Percentiles rank a stretch among this genome's conserved stretches.
These are phyloP conservation scores for Aspergillus cavernicola DNA, from an alignment of 495 filamentous ascomycete genomes.

Conservation along the genomic window DNA sequence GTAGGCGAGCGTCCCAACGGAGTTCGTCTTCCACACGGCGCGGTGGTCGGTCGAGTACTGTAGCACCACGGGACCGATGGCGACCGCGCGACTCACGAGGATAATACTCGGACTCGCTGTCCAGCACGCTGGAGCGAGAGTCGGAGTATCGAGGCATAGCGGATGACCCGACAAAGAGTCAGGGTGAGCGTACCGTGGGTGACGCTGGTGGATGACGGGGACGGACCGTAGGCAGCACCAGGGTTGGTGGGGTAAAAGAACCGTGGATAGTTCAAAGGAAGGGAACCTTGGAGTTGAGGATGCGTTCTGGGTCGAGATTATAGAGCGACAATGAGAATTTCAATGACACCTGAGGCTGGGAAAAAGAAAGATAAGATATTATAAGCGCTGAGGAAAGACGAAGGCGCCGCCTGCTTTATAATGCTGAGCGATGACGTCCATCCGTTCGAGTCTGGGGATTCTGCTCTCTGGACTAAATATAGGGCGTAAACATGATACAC, in stretches of 20 bases:
- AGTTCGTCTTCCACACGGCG: slow-evolving; percentile 41
- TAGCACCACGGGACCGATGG: slow-evolving; percentile 37
- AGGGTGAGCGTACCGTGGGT: slow-evolving; percentile 24
- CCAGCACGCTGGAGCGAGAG: slow-evolving; percentile 40
- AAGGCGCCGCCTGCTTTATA: neutral
- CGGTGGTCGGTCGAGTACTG: slow-evolving; percentile 40
- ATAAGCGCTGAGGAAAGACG: neutral
- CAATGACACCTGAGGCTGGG: neutral
- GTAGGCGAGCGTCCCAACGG: slow-evolving; percentile 49
- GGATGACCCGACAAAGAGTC: slow-evolving; percentile 13
- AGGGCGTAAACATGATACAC: neutral
- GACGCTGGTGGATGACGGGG: slow-evolving; percentile 27
- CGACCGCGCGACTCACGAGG: slow-evolving; percentile 46
- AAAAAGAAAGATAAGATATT: too few species aligned
- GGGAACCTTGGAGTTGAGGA: neutral
- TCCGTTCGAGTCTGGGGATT: slow-evolving; percentile 3
- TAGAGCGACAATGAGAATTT: neutral
- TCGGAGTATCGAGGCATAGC: slow-evolving; percentile 48
- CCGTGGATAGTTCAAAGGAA: slow-evolving; percentile 6
- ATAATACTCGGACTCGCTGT: slow-evolving; percentile 48
- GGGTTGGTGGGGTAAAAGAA: slow-evolving; percentile 11
- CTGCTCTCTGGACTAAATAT: neutral
- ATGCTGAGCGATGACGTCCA: slow-evolving; percentile 12
- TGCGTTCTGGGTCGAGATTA: neutral
- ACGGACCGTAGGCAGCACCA: slow-evolving; percentile 12